phyloP scores from a whole-genome alignment of 805 yeast species.

The Dipodascus geniculatus region DNA sequence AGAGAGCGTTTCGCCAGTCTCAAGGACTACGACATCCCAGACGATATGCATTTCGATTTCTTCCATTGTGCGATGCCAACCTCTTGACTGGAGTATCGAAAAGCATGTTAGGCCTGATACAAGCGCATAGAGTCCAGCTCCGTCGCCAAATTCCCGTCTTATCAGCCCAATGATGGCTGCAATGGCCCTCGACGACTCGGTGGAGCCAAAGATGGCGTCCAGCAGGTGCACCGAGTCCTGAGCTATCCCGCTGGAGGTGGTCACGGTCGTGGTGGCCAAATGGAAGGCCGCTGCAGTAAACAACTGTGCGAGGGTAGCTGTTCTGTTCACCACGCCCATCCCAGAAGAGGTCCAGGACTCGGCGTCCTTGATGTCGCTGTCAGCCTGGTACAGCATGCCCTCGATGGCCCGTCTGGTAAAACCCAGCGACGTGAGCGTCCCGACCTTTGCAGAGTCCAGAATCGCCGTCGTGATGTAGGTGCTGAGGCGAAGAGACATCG shows the following conservation, averaged over 20 bases:
- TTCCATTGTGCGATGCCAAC: constrained; percentile 15
- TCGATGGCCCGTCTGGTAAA: constrained; percentile 20
- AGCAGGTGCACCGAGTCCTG: constrained; percentile 22
- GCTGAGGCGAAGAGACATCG: constrained; percentile 19
- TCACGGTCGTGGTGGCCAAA: constrained; percentile 16
- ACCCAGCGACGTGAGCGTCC: constrained; percentile 19
- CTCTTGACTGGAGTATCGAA: constrained; percentile 21
- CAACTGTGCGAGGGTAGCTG: constrained; percentile 20
- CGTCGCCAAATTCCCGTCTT: constrained; percentile 21
- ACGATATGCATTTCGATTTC: constrained; percentile 16
- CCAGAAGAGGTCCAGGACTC: constrained; percentile 17
- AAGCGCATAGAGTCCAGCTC: constrained; percentile 19
- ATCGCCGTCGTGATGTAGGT: constrained; percentile 20
- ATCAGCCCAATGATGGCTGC: constrained; percentile 18
- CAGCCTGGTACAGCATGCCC: constrained; percentile 19
- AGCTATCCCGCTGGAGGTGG: constrained; percentile 16
- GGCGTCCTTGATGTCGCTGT: constrained; percentile 21
- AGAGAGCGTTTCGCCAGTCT: constrained; percentile 20
- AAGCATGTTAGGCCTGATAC: constrained; percentile 21
- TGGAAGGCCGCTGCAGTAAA: constrained; percentile 21
- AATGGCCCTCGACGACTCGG: constrained; percentile 23
- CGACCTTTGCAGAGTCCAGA: constrained; percentile 17
- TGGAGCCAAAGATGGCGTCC: constrained; percentile 23
- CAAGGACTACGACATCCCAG: constrained; percentile 25
- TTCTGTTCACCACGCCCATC: constrained; percentile 14